Conservation (phyloP, 2,329 filamentous ascomycete genomes). For the Ophiocordyceps camponoti-floridani region DNA sequence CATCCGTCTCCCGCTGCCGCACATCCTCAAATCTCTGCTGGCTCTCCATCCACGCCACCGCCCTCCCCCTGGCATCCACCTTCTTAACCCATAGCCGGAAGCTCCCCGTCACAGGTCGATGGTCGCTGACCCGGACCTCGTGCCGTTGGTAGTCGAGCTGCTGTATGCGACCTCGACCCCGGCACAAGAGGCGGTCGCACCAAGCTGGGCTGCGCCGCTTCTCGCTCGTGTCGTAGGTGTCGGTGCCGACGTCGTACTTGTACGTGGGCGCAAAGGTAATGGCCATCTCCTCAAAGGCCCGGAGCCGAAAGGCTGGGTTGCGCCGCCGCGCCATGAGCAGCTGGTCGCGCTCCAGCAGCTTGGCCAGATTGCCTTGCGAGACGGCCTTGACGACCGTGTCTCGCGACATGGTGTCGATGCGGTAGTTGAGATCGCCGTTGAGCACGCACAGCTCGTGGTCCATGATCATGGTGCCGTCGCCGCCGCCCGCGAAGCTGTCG, state of each 20-base stretch:
- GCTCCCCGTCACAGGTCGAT: slow-evolving; percentile 73
- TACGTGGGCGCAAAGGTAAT: slow-evolving; percentile 93
- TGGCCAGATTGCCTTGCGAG: slow-evolving; percentile 60
- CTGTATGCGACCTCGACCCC: slow-evolving; percentile 63
- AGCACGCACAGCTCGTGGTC: slow-evolving; percentile 96
- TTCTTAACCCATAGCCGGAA: slow-evolving; percentile 78
- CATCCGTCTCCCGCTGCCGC: slow-evolving; percentile 46
- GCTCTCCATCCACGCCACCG: slow-evolving; percentile 51
- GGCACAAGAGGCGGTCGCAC: slow-evolving; percentile 87
- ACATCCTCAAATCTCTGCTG: slow-evolving; percentile 58
- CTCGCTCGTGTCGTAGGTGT: slow-evolving; percentile 85
- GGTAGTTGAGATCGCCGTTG: slow-evolving; percentile 94
- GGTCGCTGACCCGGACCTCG: slow-evolving; percentile 81
- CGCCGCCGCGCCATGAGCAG: slow-evolving; percentile 74
- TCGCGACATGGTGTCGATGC: slow-evolving; percentile 91
- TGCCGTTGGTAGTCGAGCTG: slow-evolving; percentile 79
- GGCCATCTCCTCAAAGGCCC: slow-evolving; percentile 76
- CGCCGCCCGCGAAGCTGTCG: slow-evolving; percentile 76
- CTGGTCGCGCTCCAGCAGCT: slow-evolving; percentile 86
- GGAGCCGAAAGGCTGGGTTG: slow-evolving; percentile 76
- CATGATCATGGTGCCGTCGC: slow-evolving; percentile 84
- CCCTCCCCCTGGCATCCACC: slow-evolving; percentile 49
- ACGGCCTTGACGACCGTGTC: slow-evolving; percentile 82
- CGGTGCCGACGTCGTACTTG: slow-evolving; percentile 94
- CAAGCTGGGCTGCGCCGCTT: slow-evolving; percentile 89